Base-by-base conservation (phyloP, 2,329 filamentous ascomycete species). In the Aureobasidium sp. region DNA sequence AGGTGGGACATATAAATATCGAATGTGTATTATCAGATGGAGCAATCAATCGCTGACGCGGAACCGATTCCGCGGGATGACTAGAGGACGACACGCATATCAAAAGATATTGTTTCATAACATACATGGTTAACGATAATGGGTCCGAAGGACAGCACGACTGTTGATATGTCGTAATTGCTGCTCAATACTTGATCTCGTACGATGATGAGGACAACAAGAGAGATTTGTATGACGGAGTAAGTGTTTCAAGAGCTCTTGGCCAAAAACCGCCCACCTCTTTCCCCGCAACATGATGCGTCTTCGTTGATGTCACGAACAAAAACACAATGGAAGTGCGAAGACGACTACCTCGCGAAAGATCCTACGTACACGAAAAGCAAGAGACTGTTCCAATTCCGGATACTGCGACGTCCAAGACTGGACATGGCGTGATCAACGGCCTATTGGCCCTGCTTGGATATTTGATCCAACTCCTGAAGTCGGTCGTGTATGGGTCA, bases 1-100 rank as follows among this genome's bases (percentile, higher is more conserved):
- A 74, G 77, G 32, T 93, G 88, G 82, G 84, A 90, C 70, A 86
- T 93, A 68, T 92, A 73, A 77, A n/a, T 9, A 21, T 51, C 34
- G 9, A 39, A 21, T 21, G 32, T 36, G 41, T 57, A 57, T n/a
- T 57, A 16, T 27, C 27, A 55, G 37, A 44, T 25, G 8, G 29
- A 3, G 25, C 21, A 57, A 27, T 30, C 30, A 11, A 27, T 13
- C n/a, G 32, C 14, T 30, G 8, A 42, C 11, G 50, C 50, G 50
- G 50, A 54, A 54, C 14, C 32, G 2, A 10, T 53, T 54, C 50
- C 50, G 50, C 50, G 25, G 16, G 21, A n/a, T 3, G 32, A 51
- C 11, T 14, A 39, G 21, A 29, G 10, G 32, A 51, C 11, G 13
- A 39, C 27, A 36, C 8, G 6, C 21, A 48, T 48, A 9, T 30